Percentiles rank a stretch among this genome's conserved stretches.
Evolutionary conservation across 257 asterid species (phyloP).

Genomic region (Penstemon eatonii): DNA sequence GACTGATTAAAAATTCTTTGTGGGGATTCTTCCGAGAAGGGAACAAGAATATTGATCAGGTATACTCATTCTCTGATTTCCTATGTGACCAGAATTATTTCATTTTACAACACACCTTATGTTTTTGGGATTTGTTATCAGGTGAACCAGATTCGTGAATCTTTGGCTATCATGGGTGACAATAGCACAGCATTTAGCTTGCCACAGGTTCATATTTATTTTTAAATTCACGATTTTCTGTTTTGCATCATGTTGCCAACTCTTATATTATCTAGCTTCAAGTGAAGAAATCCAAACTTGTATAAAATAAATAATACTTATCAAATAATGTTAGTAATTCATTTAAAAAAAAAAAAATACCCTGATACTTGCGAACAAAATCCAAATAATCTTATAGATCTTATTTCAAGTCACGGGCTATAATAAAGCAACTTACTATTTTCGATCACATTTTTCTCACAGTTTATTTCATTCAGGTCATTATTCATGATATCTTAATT

Average conservation of each 20-base stretch:
- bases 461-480: too few relatives aligned
- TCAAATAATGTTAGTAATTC: too few relatives aligned
- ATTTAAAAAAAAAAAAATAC: too few relatives aligned
- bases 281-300: neutral
- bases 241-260: neutral
- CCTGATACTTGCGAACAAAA: too few relatives aligned
- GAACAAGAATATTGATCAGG: slow-evolving; percentile 85
- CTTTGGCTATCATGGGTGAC: slow-evolving; percentile 92
- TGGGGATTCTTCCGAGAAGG: slow-evolving; percentile 52
- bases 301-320: too few relatives aligned
- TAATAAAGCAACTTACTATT: too few relatives aligned
- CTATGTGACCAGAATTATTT: slow-evolving; percentile 13
- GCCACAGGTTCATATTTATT: slow-evolving; percentile 67
- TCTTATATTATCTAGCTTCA: neutral
- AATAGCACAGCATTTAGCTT: slow-evolving; percentile 97
- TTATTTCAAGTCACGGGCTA: too few relatives aligned
- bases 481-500: too few relatives aligned
- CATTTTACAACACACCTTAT: slow-evolving; percentile 15
- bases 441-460: too few relatives aligned
- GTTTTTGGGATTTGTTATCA: slow-evolving; percentile 35
- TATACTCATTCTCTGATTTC: slow-evolving; percentile 27
- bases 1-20: slow-evolving; percentile 25
- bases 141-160: slow-evolving; percentile 96
- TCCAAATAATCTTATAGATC: too few relatives aligned
- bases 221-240: neutral